Conservation (phyloP, 1,139 yeast species). For the Barnettozyma hawaiiensis region DNA sequence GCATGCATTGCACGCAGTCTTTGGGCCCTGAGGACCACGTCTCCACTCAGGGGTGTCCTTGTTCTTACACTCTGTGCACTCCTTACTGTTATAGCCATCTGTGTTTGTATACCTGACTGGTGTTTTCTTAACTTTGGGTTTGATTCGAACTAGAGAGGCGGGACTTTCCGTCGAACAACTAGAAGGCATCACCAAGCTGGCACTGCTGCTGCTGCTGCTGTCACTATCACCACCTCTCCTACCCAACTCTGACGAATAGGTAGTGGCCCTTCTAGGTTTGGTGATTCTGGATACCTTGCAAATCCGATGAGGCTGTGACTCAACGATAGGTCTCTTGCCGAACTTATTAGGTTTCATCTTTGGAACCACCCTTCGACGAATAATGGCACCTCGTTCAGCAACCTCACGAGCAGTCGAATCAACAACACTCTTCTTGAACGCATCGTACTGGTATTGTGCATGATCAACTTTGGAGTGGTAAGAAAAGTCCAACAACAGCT, state of each 20-base stretch:
- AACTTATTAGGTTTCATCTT: not conserved
- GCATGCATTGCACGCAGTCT: slow-evolving; percentile 74
- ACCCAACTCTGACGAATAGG: not conserved
- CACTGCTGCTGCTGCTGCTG: no score
- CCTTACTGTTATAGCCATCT: not conserved
- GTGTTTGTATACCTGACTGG: not conserved
- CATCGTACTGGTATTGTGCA: not conserved
- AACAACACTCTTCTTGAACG: not conserved
- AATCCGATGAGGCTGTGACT: not conserved
- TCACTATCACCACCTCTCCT: no score
- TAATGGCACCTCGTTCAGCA: not conserved
- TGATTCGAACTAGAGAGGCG: not conserved
- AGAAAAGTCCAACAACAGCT: not conserved
- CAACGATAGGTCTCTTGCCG: not conserved
- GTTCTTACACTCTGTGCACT: slow-evolving; percentile 54
- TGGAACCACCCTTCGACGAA: not conserved
- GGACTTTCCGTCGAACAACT: not conserved
- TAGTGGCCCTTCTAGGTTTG: not conserved
- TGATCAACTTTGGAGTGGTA: not conserved
- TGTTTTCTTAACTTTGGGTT: not conserved
- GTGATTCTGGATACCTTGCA: not conserved
- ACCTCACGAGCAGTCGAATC: not conserved
- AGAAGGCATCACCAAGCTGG: no score
- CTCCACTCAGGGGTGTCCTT: slow-evolving; percentile 79
- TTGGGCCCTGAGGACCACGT: slow-evolving; percentile 66